phyloP scores from a whole-genome alignment of 1,139 yeast genomes.

The Debaryomyces coudertii region DNA sequence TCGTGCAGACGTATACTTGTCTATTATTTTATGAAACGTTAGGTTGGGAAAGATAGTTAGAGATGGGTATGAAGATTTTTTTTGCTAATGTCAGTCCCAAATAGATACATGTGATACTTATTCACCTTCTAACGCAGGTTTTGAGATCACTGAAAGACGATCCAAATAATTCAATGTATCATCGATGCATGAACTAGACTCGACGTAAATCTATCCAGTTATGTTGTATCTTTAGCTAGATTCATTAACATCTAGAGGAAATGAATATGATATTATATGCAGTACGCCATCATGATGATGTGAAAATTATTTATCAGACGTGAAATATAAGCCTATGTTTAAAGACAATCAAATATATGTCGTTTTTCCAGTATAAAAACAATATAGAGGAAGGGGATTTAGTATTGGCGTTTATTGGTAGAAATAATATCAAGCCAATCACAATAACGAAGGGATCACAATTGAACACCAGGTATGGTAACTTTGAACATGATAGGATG shows the following conservation, averaged over 20 bases:
- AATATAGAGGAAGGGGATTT: constrained; percentile 80
- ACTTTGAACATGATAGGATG: constrained; percentile 80
- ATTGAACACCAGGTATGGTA: constrained; percentile 86
- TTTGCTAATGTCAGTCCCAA: no score
- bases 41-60: no score
- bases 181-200: no score
- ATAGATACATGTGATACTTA: no score
- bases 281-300: constrained; percentile 3
- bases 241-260: neutral
- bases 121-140: no score
- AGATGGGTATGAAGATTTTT: no score
- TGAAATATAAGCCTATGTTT: neutral
- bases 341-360: constrained; percentile 26
- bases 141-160: no score
- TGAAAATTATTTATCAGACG: constrained; percentile 1
- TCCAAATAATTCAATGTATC: no score
- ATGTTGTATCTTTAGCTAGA: no score
- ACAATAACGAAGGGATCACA: constrained; percentile 58
- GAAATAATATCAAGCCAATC: constrained; percentile 79
- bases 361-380: constrained; percentile 55
- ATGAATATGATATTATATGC: neutral
- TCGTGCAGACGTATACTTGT: no score
- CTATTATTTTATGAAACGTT: no score
- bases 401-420: constrained; percentile 81
- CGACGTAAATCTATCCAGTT: no score